phyloP scores from a whole-genome alignment of 441 rosid genomes.

The Macaranga tanarius region DNA sequence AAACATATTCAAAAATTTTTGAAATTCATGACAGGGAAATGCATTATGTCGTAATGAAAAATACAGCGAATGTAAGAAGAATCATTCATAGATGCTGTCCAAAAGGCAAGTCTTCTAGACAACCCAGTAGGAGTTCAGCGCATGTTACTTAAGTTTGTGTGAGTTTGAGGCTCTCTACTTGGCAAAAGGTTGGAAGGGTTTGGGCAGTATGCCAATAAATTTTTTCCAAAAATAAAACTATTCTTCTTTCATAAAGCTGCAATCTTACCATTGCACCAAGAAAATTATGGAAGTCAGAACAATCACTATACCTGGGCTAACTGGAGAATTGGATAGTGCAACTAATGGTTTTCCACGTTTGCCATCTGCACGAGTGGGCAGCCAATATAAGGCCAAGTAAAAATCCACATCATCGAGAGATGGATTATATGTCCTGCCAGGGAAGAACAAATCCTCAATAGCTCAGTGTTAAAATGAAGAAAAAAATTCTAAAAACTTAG shows the following conservation, averaged over 20 bases:
- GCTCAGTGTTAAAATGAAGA: constrained; percentile 11
- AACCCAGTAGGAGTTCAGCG: background rate
- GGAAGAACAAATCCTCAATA: constrained; percentile 20
- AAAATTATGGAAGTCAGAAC: background rate
- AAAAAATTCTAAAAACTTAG: constrained; percentile 20
- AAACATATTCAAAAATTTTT: constrained; percentile 18
- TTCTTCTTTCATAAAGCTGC: background rate
- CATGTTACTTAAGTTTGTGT: background rate
- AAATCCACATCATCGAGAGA: constrained; percentile 83
- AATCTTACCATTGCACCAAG: background rate
- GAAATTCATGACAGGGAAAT: constrained; percentile 6
- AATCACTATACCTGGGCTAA: constrained; percentile 64
- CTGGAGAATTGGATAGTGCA: constrained; percentile 70
- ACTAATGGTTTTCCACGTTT: constrained; percentile 83
- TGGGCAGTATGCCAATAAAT: background rate
- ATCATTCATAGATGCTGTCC: background rate
- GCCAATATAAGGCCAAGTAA: constrained; percentile 80
- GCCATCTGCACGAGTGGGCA: constrained; percentile 83
- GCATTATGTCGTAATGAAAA: background rate
- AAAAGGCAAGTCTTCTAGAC: background rate
- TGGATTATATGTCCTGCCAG: constrained; percentile 74
- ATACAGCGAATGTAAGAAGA: background rate
- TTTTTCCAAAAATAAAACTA: background rate
- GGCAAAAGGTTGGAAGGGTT: background rate
- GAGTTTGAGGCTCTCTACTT: background rate